Conservation (phyloP, 257 asterid genomes). For the Perilla frutescens region DNA sequence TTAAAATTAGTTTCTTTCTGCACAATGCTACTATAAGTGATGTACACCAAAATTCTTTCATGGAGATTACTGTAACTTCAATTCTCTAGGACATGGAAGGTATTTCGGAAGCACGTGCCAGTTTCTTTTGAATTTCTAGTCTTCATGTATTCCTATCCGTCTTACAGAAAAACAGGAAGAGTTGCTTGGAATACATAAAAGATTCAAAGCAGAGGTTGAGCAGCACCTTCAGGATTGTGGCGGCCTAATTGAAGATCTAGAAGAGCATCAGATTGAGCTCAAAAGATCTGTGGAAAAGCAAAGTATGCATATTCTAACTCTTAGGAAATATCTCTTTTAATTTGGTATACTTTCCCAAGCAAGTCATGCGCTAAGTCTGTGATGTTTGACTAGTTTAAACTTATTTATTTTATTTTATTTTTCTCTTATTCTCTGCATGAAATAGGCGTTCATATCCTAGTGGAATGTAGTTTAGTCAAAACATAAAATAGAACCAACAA, state of each 20-base stretch:
- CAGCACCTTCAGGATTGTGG: constrained; percentile 68
- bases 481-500: constrained; percentile 21
- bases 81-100: constrained; percentile 28
- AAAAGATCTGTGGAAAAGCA: constrained; percentile 71
- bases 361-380: constrained; percentile 23
- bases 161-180: constrained; percentile 74
- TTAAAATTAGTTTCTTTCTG: background rate
- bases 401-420: background rate
- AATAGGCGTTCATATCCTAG: constrained; percentile 24
- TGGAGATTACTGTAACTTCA: constrained; percentile 30
- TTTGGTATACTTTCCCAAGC: constrained; percentile 10
- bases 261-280: constrained; percentile 70
- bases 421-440: constrained; percentile 1
- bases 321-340: background rate
- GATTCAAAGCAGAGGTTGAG: constrained; percentile 71
- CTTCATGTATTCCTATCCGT: constrained; percentile 38
- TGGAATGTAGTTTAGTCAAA: constrained; percentile 15
- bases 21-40: constrained; percentile 9
- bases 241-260: constrained; percentile 69
- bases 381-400: constrained; percentile 12
- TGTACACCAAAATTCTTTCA: background rate
- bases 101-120: constrained; percentile 1
- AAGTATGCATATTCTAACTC: constrained; percentile 54
- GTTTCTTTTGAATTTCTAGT: constrained; percentile 18
- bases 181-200: constrained; percentile 61